Evolutionary conservation across 345 rosid species (phyloP), one percentile per base, ranked within the genome.

Genomic region (Eucalyptus erythrocorys): DNA sequence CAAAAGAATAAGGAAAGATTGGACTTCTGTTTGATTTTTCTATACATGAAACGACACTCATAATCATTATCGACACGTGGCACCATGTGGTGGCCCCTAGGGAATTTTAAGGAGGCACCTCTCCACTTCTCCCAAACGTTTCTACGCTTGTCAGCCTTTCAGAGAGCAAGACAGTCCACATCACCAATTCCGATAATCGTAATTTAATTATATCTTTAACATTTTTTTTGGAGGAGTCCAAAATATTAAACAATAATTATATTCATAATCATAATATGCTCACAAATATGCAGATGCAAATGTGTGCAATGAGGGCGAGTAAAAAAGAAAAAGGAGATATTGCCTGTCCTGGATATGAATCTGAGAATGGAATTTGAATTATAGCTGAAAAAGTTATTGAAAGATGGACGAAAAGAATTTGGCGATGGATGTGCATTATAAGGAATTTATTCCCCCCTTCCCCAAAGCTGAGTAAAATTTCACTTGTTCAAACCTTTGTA

Each of bases 281-380:
- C 24, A 88, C 90, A 86, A 49, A 86, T 43, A 42, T 64, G 79
- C 61, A 15, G n/a, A 85, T 90, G 89, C 85, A 71, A 80, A 34
- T 86, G 84, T 64, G 79, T 85, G 55, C 84, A 84, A 51, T 84
- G 61, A 85, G 79, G 88, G 40, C 42, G 85, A 57, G 90, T 84
- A 21, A 34, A 85, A 85, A 68, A 86, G 51, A 17, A 66, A 43
- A 84, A 66, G 22, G 85, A 48, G 87, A 71, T 64, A 32, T 85
- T 76, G 82, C 47, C 82, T 40, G 13, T 76, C 82, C 82, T 76
- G 43, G 87, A 47, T 45, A 64, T 66, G 61, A n/a, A 86, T 89
- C 90, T 88, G 87, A 87, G 90, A 91, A 92, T 88, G 90, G 88
- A 93, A 93, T 94, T 95, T 94, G 93, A 92, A 95, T 96, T 95